Percentiles rank a stretch among this genome's conserved stretches.
Conservation (phyloP, 1,284 basidiomycete species). For the Ceraceosorus guamensis region DNA sequence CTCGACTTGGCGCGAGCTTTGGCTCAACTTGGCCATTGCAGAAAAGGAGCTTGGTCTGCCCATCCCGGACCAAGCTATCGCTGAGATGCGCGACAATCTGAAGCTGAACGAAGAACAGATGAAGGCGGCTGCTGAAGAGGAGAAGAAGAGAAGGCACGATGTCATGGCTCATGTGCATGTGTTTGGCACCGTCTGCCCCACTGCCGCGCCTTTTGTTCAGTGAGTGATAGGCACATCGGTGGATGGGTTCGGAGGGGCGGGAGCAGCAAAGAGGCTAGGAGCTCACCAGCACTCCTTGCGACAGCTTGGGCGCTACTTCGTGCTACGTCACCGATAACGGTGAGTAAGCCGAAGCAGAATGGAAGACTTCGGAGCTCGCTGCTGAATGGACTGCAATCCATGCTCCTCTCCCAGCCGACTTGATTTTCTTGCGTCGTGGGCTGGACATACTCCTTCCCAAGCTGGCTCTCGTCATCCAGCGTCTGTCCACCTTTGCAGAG, state of each 20-base stretch:
- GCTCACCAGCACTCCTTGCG: constrained; percentile 2
- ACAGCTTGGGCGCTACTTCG: constrained; percentile 85
- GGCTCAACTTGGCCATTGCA: constrained; percentile 92
- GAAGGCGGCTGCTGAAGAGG: constrained; percentile 81
- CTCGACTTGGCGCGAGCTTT: constrained; percentile 90
- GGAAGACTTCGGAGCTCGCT: background rate
- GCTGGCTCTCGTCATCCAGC: constrained; percentile 79
- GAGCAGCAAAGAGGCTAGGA: no score
- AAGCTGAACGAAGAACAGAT: constrained; percentile 87
- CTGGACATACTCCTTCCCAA: constrained; percentile 78
- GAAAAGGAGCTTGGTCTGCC: constrained; percentile 90
- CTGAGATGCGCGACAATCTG: constrained; percentile 86
- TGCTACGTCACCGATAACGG: constrained; percentile 86
- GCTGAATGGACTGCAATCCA: background rate
- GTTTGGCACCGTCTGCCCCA: constrained; percentile 85
- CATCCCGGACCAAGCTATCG: constrained; percentile 82
- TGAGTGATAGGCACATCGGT: constrained; percentile 52
- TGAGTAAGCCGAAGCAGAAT: background rate
- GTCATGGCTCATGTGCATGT: constrained; percentile 99
- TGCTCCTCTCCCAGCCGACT: constrained; percentile 56
- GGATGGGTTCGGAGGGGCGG: no score
- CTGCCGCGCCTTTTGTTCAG: constrained; percentile 96
- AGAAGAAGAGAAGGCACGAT: constrained; percentile 96
- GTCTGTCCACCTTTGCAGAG: constrained; percentile 70
- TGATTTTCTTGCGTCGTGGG: constrained; percentile 88